Evolutionary conservation across 108 stramenopile genomes (phyloP).

Genomic region (Discostella stelligeroides): DNA sequence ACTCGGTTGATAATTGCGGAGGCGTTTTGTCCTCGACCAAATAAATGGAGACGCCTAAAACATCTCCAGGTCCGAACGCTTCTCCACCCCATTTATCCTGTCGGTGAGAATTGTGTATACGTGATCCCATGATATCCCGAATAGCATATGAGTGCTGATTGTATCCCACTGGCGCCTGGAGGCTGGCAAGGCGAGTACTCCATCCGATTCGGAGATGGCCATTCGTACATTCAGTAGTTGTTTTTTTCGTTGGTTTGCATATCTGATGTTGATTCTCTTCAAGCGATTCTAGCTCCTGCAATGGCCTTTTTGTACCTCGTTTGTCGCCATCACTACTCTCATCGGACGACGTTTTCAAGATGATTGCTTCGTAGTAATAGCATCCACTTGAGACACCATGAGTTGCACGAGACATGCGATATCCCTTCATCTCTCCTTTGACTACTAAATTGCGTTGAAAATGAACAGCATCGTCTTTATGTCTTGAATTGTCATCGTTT

Average conservation of each 20-base stretch:
- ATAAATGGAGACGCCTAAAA: conserved; percentile 89
- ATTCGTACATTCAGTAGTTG: neutral
- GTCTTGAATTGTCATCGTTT: neutral
- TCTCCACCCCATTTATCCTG: conserved; percentile 84
- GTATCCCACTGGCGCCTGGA: conserved; percentile 97
- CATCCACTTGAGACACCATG: conserved; percentile 67
- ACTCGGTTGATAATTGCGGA: neutral
- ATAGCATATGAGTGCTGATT: conserved; percentile 92
- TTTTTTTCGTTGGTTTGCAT: neutral
- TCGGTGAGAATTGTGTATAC: conserved; percentile 66
- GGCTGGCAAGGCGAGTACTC: conserved; percentile 83
- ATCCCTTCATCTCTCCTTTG: conserved; percentile 69
- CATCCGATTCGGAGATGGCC: conserved; percentile 87
- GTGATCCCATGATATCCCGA: conserved; percentile 83
- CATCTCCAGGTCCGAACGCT: conserved; percentile 84
- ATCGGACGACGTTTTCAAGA: conserved; percentile 44
- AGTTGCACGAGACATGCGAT: conserved; percentile 87
- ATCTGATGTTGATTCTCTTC: neutral
- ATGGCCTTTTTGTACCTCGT: conserved; percentile 50
- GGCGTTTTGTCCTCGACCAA: conserved; percentile 34
- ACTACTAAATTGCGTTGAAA: conserved; percentile 49
- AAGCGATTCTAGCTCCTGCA: conserved; percentile 42
- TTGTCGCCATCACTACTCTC: conserved; percentile 30
- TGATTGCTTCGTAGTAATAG: conserved; percentile 71
- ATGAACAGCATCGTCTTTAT: neutral